A percentile compares a stretch with the other conserved stretches of the same genome.
Conservation (phyloP, 2,329 filamentous ascomycete genomes). For the Penicillium olsonii region DNA sequence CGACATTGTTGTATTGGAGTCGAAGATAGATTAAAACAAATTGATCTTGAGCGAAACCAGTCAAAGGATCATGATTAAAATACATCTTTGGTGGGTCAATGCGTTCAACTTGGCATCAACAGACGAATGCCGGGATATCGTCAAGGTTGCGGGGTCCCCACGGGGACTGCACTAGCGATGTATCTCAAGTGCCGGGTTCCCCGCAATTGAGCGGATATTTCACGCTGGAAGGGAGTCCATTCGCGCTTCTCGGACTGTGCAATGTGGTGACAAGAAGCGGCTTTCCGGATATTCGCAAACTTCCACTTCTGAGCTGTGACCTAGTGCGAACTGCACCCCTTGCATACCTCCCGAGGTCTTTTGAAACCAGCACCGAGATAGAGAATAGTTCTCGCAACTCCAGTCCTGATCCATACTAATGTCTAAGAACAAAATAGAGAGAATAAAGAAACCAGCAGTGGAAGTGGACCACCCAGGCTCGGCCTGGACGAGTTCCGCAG, state of each 20-base stretch:
- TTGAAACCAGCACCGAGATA: no score
- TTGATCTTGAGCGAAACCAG: neutral
- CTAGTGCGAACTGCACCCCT: no score
- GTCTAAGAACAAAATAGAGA: no score
- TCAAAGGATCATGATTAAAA: neutral
- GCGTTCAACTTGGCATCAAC: neutral
- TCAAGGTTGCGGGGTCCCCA: neutral
- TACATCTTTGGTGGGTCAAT: neutral
- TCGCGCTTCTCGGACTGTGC: no score
- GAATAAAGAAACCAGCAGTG: no score
- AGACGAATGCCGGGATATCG: neutral
- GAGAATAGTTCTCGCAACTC: no score
- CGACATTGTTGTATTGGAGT: constrained; percentile 4
- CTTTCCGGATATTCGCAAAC: neutral
- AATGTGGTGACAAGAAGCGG: no score
- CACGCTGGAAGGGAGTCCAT: no score
- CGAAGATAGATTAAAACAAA: neutral
- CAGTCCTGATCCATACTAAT: no score
- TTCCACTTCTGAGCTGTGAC: neutral
- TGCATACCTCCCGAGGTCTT: no score
- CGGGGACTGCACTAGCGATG: neutral
- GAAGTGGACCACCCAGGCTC: no score
- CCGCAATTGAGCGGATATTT: neutral
- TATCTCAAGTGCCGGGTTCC: neutral
- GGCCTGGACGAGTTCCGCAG: no score